Conservation (phyloP, 2,329 filamentous ascomycete genomes). For the Scedosporium dehoogii region DNA sequence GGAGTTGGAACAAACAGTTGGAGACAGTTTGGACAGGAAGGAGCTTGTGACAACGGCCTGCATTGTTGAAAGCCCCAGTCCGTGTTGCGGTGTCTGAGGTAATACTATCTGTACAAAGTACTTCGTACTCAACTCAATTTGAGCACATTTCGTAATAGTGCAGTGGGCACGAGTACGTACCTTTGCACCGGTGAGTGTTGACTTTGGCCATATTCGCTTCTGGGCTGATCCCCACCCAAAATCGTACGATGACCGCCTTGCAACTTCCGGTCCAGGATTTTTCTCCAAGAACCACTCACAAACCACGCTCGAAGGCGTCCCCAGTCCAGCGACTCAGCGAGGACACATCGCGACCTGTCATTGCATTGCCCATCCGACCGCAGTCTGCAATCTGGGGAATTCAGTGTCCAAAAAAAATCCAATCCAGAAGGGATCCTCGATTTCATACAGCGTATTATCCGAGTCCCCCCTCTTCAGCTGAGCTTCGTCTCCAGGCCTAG, state of each 20-base stretch:
- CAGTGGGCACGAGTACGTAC: not conserved
- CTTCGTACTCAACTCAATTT: no score
- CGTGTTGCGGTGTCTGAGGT: not conserved
- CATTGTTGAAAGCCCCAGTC: not conserved
- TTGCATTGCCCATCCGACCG: not conserved
- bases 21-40: no score
- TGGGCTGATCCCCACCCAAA: constrained; percentile 7
- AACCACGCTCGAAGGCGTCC: not conserved
- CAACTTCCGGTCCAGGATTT: constrained; percentile 2
- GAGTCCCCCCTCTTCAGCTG: no score
- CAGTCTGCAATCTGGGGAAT: not conserved
- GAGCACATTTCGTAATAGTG: not conserved
- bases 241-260: constrained; percentile 5
- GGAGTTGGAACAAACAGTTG: not conserved
- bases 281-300: not conserved
- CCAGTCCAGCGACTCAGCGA: not conserved
- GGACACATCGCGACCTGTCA: constrained; percentile 1
- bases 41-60: not conserved
- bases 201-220: not conserved
- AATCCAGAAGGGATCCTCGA: not conserved
- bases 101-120: no score
- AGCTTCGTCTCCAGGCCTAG: no score
- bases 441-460: not conserved
- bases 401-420: not conserved
- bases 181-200: not conserved